Evolutionary conservation across 2,329 filamentous ascomycete genomes (phyloP).

Genomic region (Calonectria pauciramosa): DNA sequence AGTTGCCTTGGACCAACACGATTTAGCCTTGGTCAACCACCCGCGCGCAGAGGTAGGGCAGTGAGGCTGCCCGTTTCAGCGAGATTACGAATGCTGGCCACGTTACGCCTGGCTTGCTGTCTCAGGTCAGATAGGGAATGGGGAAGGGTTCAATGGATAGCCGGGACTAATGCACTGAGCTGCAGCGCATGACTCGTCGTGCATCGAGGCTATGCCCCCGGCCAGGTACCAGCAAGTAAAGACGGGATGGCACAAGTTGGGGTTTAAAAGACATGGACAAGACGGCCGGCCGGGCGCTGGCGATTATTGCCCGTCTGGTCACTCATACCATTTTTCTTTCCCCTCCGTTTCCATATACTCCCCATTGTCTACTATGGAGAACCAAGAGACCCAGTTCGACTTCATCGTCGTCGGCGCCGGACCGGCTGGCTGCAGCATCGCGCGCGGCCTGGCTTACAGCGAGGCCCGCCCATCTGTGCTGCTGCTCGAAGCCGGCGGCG

Average conservation of each 20-base stretch:
- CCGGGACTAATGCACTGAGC: slow-evolving; percentile 17
- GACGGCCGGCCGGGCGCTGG: not conserved
- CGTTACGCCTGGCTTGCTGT: slow-evolving; percentile 6
- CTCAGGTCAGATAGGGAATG: slow-evolving; percentile 15
- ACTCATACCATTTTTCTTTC: not conserved
- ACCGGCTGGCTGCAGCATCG: slow-evolving; percentile 31
- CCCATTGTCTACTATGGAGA: not conserved
- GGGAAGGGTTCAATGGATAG: not conserved
- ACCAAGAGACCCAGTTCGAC: slow-evolving; percentile 26
- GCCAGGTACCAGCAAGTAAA: not conserved
- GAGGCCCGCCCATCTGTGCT: slow-evolving; percentile 24
- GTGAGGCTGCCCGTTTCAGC: slow-evolving; percentile 3
- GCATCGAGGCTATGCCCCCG: not conserved
- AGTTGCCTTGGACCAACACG: not conserved
- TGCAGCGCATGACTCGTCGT: slow-evolving; percentile 15
- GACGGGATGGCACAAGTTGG: not conserved
- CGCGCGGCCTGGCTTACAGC: slow-evolving; percentile 26
- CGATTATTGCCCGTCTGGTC: not conserved
- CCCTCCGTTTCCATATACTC: not conserved
- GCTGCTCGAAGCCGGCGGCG: slow-evolving; percentile 32
- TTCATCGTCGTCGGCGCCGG: slow-evolving; percentile 36
- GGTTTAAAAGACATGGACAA: slow-evolving; percentile 8
- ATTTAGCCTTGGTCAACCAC: not conserved
- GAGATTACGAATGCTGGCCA: slow-evolving; percentile 4
- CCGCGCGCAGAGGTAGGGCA: not conserved